Evolutionary conservation across 106 monocot genomes (phyloP).

Genomic region (Phalaenopsis aphrodite): DNA sequence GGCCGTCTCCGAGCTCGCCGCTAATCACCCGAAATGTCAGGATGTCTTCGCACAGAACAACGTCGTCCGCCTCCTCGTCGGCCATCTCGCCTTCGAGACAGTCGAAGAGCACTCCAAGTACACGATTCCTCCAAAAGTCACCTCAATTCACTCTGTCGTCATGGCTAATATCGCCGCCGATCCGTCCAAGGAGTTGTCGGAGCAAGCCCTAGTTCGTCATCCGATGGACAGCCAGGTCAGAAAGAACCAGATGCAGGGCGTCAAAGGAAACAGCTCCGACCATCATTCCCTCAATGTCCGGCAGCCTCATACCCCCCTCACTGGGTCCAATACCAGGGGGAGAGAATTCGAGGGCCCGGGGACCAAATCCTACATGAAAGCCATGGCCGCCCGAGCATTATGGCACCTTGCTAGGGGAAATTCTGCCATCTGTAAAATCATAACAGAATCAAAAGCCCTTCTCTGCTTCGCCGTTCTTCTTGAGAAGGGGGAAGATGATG

Average conservation of each 20-base stretch:
- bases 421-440: constrained; percentile 70
- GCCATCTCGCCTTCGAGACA: constrained; percentile 84
- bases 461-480: constrained; percentile 88
- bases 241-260: constrained; percentile 1
- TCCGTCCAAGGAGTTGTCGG: background rate
- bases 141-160: constrained; percentile 47
- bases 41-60: constrained; percentile 74
- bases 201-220: background rate
- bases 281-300: background rate
- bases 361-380: constrained; percentile 18
- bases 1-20: constrained; percentile 70
- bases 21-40: constrained; percentile 50
- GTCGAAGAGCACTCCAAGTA: constrained; percentile 87
- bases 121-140: constrained; percentile 36
- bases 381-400: constrained; percentile 47
- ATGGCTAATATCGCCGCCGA: constrained; percentile 16
- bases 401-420: constrained; percentile 65
- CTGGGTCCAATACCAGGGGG: constrained; percentile 11
- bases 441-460: constrained; percentile 79
- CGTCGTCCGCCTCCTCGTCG: constrained; percentile 69
- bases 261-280: too few relatives aligned
- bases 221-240: constrained; percentile 1
- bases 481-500: constrained; percentile 71
- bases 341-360: constrained; percentile 22
- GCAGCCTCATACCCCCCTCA: background rate